Evolutionary conservation across 495 filamentous ascomycete species (phyloP).

Genomic region (Aspergillus cristatus): DNA sequence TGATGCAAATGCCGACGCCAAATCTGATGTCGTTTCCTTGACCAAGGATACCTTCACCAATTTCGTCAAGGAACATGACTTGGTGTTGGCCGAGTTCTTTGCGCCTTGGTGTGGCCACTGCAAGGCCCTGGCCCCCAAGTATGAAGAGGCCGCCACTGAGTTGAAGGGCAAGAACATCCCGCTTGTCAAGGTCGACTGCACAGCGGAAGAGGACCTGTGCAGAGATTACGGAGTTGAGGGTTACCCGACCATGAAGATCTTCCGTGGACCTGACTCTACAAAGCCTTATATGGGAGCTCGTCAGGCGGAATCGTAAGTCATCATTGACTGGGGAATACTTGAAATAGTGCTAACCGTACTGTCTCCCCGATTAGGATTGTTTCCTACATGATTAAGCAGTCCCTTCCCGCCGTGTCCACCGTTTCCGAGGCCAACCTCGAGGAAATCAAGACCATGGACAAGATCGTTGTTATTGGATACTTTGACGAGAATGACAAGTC

Average conservation of each 20-base stretch:
- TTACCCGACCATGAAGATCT: slow-evolving; percentile 97
- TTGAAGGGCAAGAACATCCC: slow-evolving; percentile 93
- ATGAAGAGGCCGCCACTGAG: slow-evolving; percentile 85
- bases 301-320: slow-evolving; percentile 78
- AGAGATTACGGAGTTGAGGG: slow-evolving; percentile 84
- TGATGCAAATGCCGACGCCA: slow-evolving; percentile 38
- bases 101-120: slow-evolving; percentile 99
- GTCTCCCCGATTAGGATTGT: slow-evolving; percentile 54
- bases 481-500: slow-evolving; percentile 76
- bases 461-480: slow-evolving; percentile 90
- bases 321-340: not conserved
- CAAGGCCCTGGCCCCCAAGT: slow-evolving; percentile 87
- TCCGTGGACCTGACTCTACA: slow-evolving; percentile 82
- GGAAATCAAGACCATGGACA: slow-evolving; percentile 96
- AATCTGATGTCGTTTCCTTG: slow-evolving; percentile 73
- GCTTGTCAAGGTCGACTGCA: slow-evolving; percentile 93
- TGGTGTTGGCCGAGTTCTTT: slow-evolving; percentile 96
- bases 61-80: slow-evolving; percentile 76
- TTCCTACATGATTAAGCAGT: slow-evolving; percentile 99
- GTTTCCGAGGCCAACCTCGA: slow-evolving; percentile 72
- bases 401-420: slow-evolving; percentile 80
- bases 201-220: slow-evolving; percentile 86
- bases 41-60: slow-evolving; percentile 76
- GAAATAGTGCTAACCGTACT: too few relatives aligned
- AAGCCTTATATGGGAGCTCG: slow-evolving; percentile 80